phyloP scores from a whole-genome alignment of 1,284 basidiomycete genomes.

The Moesziomyces antarcticus region DNA sequence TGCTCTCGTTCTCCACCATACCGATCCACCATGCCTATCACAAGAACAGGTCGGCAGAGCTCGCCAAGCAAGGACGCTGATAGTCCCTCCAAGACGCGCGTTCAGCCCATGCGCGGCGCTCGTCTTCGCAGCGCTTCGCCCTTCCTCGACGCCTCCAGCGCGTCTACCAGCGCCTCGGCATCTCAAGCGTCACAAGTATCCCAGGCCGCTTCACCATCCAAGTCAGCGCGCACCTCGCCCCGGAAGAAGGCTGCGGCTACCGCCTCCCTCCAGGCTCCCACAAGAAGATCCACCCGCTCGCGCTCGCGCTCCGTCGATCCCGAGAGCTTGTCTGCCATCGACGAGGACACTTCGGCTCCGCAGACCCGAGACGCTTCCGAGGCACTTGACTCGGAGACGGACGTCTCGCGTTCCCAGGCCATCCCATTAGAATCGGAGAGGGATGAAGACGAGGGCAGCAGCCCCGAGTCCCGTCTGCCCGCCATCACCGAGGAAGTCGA shows the following conservation, averaged over 20 bases:
- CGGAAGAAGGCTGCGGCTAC: constrained; percentile 27
- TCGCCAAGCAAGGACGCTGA: constrained; percentile 35
- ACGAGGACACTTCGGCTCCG: constrained; percentile 5
- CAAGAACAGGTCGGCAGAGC: constrained; percentile 38
- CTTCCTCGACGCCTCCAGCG: constrained; percentile 26
- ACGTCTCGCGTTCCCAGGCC: constrained; percentile 3
- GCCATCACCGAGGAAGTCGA: constrained; percentile 20
- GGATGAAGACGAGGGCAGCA: constrained; percentile 2
- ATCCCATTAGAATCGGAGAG: background rate
- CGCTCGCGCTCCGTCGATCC: constrained; percentile 36
- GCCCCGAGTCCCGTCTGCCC: constrained; percentile 12
- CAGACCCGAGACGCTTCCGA: constrained; percentile 3
- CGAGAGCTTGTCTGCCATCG: constrained; percentile 21
- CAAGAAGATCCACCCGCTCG: constrained; percentile 33
- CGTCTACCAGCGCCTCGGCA: constrained; percentile 13
- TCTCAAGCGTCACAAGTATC: constrained; percentile 11
- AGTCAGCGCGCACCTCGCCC: constrained; percentile 27
- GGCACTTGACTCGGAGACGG: constrained; percentile 7
- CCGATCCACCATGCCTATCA: constrained; percentile 27
- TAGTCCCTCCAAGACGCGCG: constrained; percentile 38
- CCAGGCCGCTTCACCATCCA: constrained; percentile 18
- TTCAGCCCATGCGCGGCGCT: constrained; percentile 44
- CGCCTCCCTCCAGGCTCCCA: constrained; percentile 21
- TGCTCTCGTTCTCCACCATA: background rate
- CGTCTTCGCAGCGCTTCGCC: constrained; percentile 44